Base-by-base conservation (phyloP, 441 rosid species). In the Erysimum cheiri region DNA sequence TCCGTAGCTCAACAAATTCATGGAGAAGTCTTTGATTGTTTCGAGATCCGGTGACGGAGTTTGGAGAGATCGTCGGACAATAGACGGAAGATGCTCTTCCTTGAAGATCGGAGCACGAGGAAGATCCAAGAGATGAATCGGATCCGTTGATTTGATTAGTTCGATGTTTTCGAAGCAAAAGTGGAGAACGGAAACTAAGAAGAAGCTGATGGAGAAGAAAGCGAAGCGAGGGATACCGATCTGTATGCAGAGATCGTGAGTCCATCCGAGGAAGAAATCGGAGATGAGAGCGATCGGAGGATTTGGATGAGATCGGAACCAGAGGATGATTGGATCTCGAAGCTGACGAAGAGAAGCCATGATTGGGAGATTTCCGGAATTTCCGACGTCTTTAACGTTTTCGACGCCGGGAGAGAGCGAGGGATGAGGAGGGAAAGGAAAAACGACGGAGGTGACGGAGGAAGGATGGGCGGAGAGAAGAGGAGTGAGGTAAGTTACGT, bases 201-300 rank as follows among this genome's bases (percentile, higher is more conserved):
- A 81, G 0, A 82, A 74, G 2, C 80, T 77, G n/a, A 60, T 15
- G 8, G 78, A 52, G 74, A 76, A 81, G 71, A 85, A 85, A 4
- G 81, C 72, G 64, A 85, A 60, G 9, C 87, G 64, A 1, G 83
- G 85, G 14, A 87, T 79, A 22, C 55, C 53, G 55, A 55, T 54
- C 0, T 43, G 54, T 1, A 17, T 19, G 37, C 71, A 67, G 53
- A 87, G 72, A 37, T 70, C 62, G 24, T 41, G 37, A 58, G 92
- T 83, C 89, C 89, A 87, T 5, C 89, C 92, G 49, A 85, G 84
- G 78, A 87, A 87, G 81, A 83, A 85, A 41, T 87, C 92, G 5
- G 92, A 87, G 63, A 87, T 67, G 70, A 87, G 70, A 35, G 87
- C 85, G 12, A 50, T 48, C 0, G 92, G 92, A n/a, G 90, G 92